Evolutionary conservation across 371 early-diverging fungal genomes (phyloP), one percentile per base, ranked within the genome.

Genomic region (Lichtheimia hyalospora): DNA sequence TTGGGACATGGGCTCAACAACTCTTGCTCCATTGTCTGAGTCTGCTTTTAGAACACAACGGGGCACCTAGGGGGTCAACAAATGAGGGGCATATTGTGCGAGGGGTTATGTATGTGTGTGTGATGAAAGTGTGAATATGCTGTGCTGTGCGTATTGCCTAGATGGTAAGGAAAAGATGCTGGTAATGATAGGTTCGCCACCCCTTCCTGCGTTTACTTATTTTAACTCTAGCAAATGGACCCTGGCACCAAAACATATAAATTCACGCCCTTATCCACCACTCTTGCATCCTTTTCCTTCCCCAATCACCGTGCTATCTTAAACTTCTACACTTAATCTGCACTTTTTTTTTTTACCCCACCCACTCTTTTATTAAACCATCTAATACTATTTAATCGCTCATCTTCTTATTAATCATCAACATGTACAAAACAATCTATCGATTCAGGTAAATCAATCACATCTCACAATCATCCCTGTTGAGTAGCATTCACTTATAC

Each of bases 401-500:
- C 52, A 44, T n/a, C 51, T 44, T n/a, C n/a, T 61, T 34, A 23
- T 43, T 28, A 41, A 2, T 8, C 14, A 20, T 58, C 54, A 61
- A 55, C 54, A 64, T 68, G 61, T 64, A 64, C 54, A 68, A 68
- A 61, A 68, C 64, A 40, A 63, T 68, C 43, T 68, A 63, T 58
- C 64, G 68, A 53, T 68, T 68, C 64, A 63, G 68, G 68, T 68
- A 61, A 25, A 21, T 48, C n/a, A n/a, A n/a, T 12, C 10, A 51
- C n/a, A 18, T n/a, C 15, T 25, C 16, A 44, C 24, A 57, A 46
- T 20, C 27, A 50, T 34, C 10, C 8, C 34, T 34, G 10, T 34
- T 4, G 6, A 8, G 10, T 8, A 34, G 10, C 10, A 1, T 10
- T 34, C 34, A 34, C 34, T 8, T 5, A 27, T 27, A 27, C 27